phyloP scores from a whole-genome alignment of 768 basidiomycete species.

The Clitopilus passeckerianus region DNA sequence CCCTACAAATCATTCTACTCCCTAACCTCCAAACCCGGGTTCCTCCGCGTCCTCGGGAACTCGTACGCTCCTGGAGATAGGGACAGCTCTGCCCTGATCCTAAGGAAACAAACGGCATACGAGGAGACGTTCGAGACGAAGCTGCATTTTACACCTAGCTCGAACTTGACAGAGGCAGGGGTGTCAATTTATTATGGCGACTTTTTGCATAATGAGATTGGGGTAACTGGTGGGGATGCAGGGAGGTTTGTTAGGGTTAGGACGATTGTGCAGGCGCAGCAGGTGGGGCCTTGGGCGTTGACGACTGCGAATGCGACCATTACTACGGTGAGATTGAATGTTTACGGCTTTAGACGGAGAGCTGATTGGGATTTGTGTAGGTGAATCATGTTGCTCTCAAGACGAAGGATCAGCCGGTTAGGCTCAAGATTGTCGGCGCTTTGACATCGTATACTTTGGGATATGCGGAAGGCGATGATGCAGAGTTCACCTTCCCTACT shows the following conservation, averaged over 20 bases:
- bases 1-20: constrained; percentile 33
- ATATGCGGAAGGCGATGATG: constrained; percentile 24
- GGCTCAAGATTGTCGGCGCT: constrained; percentile 22
- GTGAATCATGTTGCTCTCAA: constrained; percentile 11
- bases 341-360: neutral
- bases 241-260: constrained; percentile 22
- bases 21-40: constrained; percentile 20
- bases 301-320: constrained; percentile 23
- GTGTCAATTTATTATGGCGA: constrained; percentile 30
- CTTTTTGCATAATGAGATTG: constrained; percentile 32
- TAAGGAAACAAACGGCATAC: constrained; percentile 33
- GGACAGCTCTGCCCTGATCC: constrained; percentile 28
- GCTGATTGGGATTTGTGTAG: neutral
- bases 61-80: constrained; percentile 33
- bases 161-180: constrained; percentile 31
- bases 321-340: constrained; percentile 17
- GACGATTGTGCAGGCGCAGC: constrained; percentile 22
- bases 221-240: constrained; percentile 18
- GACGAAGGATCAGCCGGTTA: constrained; percentile 18
- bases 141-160: constrained; percentile 23
- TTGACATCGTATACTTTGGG: constrained; percentile 24
- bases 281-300: constrained; percentile 30
- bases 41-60: constrained; percentile 27
- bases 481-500: constrained; percentile 17
- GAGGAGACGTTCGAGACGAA: constrained; percentile 31